phyloP scores from a whole-genome alignment of 2,329 filamentous ascomycete species.

The Cladosporium sp. region DNA sequence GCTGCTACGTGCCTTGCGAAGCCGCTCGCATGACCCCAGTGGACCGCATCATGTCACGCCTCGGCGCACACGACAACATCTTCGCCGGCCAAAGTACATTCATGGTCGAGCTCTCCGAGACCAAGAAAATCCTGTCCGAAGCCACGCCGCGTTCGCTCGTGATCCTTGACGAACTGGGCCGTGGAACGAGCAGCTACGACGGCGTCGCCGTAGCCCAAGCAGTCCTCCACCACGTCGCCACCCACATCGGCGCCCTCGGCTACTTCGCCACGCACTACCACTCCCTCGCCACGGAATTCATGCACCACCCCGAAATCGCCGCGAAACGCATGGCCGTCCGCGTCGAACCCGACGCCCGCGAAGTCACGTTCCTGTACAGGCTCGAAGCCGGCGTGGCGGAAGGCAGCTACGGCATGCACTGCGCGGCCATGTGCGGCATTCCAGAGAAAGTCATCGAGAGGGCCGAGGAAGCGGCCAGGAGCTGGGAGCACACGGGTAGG shows the following conservation, averaged over 20 bases:
- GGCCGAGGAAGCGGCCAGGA: constrained; percentile 80
- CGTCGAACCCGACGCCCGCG: constrained; percentile 75
- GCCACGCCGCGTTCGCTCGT: constrained; percentile 91
- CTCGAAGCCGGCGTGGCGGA: constrained; percentile 91
- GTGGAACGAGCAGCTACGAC: constrained; percentile 92
- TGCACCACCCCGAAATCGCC: constrained; percentile 78
- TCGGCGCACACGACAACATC: constrained; percentile 98
- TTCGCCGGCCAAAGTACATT: constrained; percentile 97
- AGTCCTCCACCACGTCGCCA: constrained; percentile 91
- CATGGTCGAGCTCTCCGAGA: constrained; percentile 95
- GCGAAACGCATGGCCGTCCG: constrained; percentile 90
- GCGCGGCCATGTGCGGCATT: constrained; percentile 96
- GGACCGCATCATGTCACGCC: constrained; percentile 96
- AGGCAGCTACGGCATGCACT: constrained; percentile 98
- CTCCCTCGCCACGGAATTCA: constrained; percentile 85
- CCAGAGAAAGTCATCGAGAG: constrained; percentile 73
- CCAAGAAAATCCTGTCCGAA: constrained; percentile 94
- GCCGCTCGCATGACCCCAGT: constrained; percentile 82
- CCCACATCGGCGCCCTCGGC: constrained; percentile 85
- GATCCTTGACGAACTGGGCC: constrained; percentile 92
- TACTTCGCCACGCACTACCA: constrained; percentile 99
- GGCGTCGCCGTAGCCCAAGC: constrained; percentile 95
- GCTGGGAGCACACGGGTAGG: constrained; percentile 92
- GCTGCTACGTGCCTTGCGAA: constrained; percentile 81
- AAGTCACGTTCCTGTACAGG: constrained; percentile 96